These are phyloP conservation scores for Aphanomyces cochlioides DNA, from an alignment of 352 stramenopile genomes.

Conservation along the genomic window DNA sequence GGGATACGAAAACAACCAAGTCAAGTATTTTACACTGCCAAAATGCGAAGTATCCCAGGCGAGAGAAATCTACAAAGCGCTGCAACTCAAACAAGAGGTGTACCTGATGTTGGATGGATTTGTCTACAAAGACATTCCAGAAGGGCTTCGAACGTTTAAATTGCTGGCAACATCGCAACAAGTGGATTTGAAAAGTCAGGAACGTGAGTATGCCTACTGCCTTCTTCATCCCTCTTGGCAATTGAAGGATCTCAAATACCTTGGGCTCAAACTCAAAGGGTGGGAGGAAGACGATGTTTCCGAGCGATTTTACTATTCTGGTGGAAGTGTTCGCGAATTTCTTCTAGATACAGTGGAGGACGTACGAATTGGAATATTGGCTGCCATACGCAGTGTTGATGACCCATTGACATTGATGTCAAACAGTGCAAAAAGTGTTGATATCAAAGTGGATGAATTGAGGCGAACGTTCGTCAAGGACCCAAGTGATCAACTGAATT, in stretches of 20 bases:
- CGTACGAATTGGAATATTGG: not conserved
- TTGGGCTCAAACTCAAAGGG: not conserved
- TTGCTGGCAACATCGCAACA: conserved; percentile 35
- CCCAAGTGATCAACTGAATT: not conserved
- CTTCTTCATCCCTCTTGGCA: conserved; percentile 1
- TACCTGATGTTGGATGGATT: conserved; percentile 36
- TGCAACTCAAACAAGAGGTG: conserved; percentile 21
- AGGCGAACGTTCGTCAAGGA: conserved; percentile 7
- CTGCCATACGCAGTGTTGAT: not conserved
- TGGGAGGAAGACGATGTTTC: not conserved
- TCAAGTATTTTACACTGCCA: conserved; percentile 25
- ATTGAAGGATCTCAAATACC: conserved; percentile 6
- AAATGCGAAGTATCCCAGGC: not conserved
- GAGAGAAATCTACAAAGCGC: conserved; percentile 15
- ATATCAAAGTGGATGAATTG: not conserved
- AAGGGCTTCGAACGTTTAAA: conserved; percentile 30
- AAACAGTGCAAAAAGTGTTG: conserved; percentile 1
- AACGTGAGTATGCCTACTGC: not conserved
- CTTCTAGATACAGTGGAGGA: not conserved
- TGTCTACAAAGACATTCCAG: conserved; percentile 19
- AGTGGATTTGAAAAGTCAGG: conserved; percentile 19
- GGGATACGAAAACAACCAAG: conserved; percentile 22
- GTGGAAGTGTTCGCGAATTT: conserved; percentile 17
- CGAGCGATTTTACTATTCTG: conserved; percentile 13
- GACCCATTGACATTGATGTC: conserved; percentile 1